Percentiles rank a stretch among this genome's conserved stretches.
phyloP scores from a whole-genome alignment of 2,329 filamentous ascomycete genomes.

The Malbranchea cinnamomea region DNA sequence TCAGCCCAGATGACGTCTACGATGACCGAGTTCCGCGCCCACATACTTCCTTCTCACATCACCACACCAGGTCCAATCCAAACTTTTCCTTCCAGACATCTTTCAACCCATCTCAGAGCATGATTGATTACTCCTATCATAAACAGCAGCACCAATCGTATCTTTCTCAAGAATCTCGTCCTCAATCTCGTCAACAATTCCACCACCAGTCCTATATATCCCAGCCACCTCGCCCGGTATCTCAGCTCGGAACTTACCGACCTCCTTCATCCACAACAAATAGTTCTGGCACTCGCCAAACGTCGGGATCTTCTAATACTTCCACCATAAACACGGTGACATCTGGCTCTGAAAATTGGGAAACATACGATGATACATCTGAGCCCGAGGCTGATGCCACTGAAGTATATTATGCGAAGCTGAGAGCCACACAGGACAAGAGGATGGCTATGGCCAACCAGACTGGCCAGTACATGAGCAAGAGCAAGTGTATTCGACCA shows the following conservation, averaged over 20 bases:
- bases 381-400: constrained; percentile 59
- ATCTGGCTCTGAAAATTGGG: constrained; percentile 91
- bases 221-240: no score
- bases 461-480: no score
- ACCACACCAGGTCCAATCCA: constrained; percentile 26
- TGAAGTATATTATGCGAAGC: constrained; percentile 66
- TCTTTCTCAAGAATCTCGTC: no score
- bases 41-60: constrained; percentile 28
- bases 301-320: constrained; percentile 57
- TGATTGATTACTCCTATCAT: constrained; percentile 18
- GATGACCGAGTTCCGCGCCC: constrained; percentile 46
- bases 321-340: constrained; percentile 49
- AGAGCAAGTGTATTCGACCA: no score
- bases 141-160: constrained; percentile 12
- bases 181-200: no score
- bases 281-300: constrained; percentile 46
- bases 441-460: no score
- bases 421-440: constrained; percentile 55
- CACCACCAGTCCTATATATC: no score
- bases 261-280: no score
- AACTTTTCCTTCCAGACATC: constrained; percentile 28
- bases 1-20: constrained; percentile 70
- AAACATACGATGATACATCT: constrained; percentile 79
- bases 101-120: constrained; percentile 23
- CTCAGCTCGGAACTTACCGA: no score